Evolutionary conservation across 306 rosid genomes (phyloP), one percentile per base, ranked within the genome.

Genomic region (Dalbergia cultrata): DNA sequence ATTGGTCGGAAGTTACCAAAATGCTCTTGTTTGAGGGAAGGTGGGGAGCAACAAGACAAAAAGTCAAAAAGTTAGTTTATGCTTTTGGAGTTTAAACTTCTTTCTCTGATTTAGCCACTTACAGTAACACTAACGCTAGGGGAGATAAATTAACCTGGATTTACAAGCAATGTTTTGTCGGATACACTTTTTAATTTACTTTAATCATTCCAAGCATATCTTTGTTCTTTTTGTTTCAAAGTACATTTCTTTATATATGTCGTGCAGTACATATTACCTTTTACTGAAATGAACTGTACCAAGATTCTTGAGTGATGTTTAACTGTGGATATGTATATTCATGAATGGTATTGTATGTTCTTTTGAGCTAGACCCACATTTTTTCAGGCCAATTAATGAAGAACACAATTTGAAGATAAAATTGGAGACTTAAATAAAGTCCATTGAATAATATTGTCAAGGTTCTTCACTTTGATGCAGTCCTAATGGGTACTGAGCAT

Each of bases 151-250:
- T 74, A 74, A 68, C 78, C 84, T 79, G 74, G 56, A 61, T 69
- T 79, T 44, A 13, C 74, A 80, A 80, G 81, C 81, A 84, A 75
- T 22, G 59, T 61, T 74, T 80, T 75, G 84, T 80, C 75, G 65
- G 50, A 43, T 56, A 4, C 0, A 31, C 74, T 33, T 84, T 80
- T 74, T 39, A 56, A 33, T 43, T 37, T 69, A 39, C 75, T 69
- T 57, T 84, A 44, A 70, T 75, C 50, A 80, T 70, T 74, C 44
- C 33, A 14, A 19, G 57, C 75, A 52, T 64, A 21, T 69, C 13
- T 63, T 77, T 54, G 57, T 64, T 37, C 41, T 44, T 65, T 53
- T 54, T 52, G 52, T 73, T 47, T 21, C 18, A 4, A 64, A 56
- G 66, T 54, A 19, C 57, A 61, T 17, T 41, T 61, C 21, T 65